Evolutionary conservation across 1,284 basidiomycete species (phyloP).

Genomic region (Leccinum fallax): DNA sequence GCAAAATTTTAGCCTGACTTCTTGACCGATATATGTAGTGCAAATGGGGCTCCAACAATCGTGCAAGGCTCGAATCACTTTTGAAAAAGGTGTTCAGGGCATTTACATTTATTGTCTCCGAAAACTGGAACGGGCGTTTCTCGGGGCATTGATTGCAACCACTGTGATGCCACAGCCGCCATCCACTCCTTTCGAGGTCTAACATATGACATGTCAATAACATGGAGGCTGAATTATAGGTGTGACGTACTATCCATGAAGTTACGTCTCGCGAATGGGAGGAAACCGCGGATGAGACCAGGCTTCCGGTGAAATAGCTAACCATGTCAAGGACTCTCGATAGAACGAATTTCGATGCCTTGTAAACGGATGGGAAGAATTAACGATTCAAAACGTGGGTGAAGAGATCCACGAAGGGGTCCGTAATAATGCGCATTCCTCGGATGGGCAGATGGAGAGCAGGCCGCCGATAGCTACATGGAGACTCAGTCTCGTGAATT

Average conservation of each 20-base stretch:
- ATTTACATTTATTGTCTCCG: conserved; percentile 6
- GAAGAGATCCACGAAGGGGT: conserved; percentile 81
- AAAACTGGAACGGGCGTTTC: conserved; percentile 12
- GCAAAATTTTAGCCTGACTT: conserved; percentile 45
- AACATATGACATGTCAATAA: conserved; percentile 1
- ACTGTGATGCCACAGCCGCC: conserved; percentile 17
- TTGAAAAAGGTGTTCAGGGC: conserved; percentile 47
- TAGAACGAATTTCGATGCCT: conserved; percentile 28
- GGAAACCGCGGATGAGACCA: conserved; percentile 33
- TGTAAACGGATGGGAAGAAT: conserved; percentile 46
- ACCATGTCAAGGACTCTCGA: conserved; percentile 30
- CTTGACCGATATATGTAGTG: conserved; percentile 51
- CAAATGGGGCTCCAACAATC: conserved; percentile 59
- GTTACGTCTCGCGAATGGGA: conserved; percentile 36
- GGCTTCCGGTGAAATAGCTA: conserved; percentile 33
- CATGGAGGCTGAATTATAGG: neutral
- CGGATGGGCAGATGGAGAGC: conserved; percentile 68
- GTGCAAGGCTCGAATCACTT: conserved; percentile 43
- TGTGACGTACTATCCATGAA: conserved; percentile 42
- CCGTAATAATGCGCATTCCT: conserved; percentile 81
- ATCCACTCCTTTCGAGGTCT: conserved; percentile 25
- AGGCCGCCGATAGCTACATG: conserved; percentile 77
- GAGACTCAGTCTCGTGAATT: conserved; percentile 10
- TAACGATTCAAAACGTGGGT: conserved; percentile 56
- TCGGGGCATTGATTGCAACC: conserved; percentile 25